Evolutionary conservation across 306 rosid species (phyloP).

Genomic region (Quercus variabilis): DNA sequence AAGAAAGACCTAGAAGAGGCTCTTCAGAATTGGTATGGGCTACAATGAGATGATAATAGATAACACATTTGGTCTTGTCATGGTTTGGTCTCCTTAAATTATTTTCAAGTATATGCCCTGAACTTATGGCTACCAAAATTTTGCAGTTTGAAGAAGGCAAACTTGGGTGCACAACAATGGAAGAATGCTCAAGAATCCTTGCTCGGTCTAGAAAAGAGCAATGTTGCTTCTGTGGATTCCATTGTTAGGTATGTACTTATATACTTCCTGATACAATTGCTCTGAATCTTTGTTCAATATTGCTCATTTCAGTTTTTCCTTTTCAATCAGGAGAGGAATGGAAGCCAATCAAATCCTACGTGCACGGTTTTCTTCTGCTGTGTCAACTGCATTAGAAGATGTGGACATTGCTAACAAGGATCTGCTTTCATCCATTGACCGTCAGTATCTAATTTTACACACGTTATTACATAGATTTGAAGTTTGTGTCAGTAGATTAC

Average conservation of each 20-base stretch:
- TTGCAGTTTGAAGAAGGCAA: slow-evolving; percentile 80
- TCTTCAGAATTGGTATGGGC: slow-evolving; percentile 75
- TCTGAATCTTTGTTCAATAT: slow-evolving; percentile 2
- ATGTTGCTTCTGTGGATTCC: slow-evolving; percentile 77
- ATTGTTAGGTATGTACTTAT: slow-evolving; percentile 62
- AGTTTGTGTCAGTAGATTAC: slow-evolving; percentile 4
- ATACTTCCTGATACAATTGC: not conserved
- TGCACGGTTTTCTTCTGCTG: slow-evolving; percentile 65
- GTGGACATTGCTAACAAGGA: slow-evolving; percentile 74
- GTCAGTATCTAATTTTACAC: slow-evolving; percentile 53
- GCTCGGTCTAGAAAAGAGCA: slow-evolving; percentile 67
- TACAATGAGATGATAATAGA: not conserved
- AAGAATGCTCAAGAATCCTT: slow-evolving; percentile 88
- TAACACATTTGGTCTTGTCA: not conserved
- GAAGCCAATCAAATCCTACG: slow-evolving; percentile 80
- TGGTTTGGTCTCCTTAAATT: slow-evolving; percentile 9
- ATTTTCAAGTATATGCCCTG: slow-evolving; percentile 12
- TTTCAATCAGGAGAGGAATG: slow-evolving; percentile 61
- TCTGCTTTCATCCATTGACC: slow-evolving; percentile 71
- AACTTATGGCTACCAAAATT: slow-evolving; percentile 14
- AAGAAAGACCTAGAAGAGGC: slow-evolving; percentile 79
- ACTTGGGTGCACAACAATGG: slow-evolving; percentile 93
- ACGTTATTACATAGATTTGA: not conserved
- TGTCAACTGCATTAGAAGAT: slow-evolving; percentile 78
- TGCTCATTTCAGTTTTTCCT: slow-evolving; percentile 1